phyloP scores from a whole-genome alignment of 768 basidiomycete genomes.

The Trametes punicea region DNA sequence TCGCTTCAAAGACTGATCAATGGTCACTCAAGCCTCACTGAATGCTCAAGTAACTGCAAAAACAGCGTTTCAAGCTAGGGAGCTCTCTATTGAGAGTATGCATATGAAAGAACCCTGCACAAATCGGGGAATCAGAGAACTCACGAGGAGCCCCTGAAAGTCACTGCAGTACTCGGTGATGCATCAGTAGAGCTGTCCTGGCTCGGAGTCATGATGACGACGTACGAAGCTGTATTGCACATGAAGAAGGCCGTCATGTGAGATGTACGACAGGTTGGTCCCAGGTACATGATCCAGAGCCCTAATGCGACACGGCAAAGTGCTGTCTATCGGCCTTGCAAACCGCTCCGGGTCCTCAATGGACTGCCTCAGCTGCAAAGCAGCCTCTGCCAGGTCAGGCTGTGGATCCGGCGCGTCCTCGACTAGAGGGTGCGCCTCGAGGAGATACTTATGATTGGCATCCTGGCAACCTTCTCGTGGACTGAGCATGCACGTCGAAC shows the following conservation, averaged over 20 bases:
- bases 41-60: too few species aligned
- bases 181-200: too few species aligned
- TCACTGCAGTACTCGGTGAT: too few species aligned
- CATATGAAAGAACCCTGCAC: too few species aligned
- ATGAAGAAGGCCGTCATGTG: not conserved
- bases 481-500: not conserved
- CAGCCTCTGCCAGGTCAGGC: not conserved
- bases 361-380: not conserved
- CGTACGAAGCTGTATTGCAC: not conserved
- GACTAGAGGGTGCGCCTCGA: not conserved
- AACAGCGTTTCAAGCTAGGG: too few species aligned
- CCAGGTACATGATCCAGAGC: not conserved
- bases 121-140: too few species aligned
- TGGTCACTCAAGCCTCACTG: too few species aligned
- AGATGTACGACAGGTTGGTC: not conserved
- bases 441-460: not conserved
- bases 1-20: too few species aligned
- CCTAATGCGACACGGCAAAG: not conserved
- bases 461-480: not conserved
- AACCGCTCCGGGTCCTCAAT: not conserved
- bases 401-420: not conserved
- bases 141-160: too few species aligned
- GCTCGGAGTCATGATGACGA: too few species aligned
- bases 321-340: not conserved
- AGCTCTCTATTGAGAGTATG: too few species aligned